Evolutionary conservation across 352 stramenopile species (phyloP), one percentile per base, ranked within the genome.

Genomic region (Pythium brachiatum): DNA sequence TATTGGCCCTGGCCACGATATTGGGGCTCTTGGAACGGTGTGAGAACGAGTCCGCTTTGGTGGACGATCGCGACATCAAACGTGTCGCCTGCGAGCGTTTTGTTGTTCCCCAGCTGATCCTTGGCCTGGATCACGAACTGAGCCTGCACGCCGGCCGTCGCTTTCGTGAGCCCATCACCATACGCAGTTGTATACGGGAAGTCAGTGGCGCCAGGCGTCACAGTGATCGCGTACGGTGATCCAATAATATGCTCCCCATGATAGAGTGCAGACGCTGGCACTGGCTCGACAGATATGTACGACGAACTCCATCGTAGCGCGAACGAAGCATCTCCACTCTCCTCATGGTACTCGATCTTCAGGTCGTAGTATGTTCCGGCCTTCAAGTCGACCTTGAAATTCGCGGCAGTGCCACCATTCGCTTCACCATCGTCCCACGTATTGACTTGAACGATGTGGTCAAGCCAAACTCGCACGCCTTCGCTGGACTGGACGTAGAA

Each of bases 121-220:
- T 95, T 97, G 5, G 96, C 91, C 64, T 98, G 91, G 48, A 99
- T 97, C 21, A 89, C 74, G 69, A 99, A 99, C 41, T 84, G 73
- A 6, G 94, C 87, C 6, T 66, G 69, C 2, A 97, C 80, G 36
- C 96, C 97, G 21, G 93, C 94, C 2, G 76, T 90, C 8, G 90
- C 90, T 16, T 57, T 54, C 18, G 61, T 74, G 4, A 98, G 57
- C 0, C 93, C 94, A 9, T 72, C 59, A 2, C 95, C 94, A 51
- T 79, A 96, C 2, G 96, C 95, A 4, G 81, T 96, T 12, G 95
- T 98, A 57, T 97, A 97, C 9, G 94, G 94, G 72, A 98, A 99
- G 60, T 99, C 95, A 4, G 90, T 96, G 16, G 92, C 90, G 9
- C 96, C 96, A 16, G 97, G 93, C 1, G 94, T 89, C 21, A 99